phyloP scores from a whole-genome alignment of 202 grass and related monocot genomes.

The Setaria viridis region DNA sequence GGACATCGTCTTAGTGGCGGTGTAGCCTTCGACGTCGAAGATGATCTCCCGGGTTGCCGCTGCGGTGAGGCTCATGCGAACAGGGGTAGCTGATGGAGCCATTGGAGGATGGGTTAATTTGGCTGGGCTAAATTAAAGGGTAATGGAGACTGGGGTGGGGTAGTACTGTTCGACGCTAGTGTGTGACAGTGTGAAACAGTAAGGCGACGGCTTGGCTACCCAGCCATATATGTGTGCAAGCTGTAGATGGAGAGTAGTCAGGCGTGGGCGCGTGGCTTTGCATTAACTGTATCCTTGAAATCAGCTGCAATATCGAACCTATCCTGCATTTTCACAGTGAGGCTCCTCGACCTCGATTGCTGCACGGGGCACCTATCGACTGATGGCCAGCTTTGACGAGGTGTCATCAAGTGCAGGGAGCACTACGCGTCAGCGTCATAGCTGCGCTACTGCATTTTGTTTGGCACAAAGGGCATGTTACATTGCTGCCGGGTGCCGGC shows the following conservation, averaged over 20 bases:
- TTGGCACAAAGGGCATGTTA: no score
- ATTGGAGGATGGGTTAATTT: background rate
- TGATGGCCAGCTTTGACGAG: background rate
- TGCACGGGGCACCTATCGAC: background rate
- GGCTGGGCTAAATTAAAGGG: background rate
- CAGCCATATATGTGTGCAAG: background rate
- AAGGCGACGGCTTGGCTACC: no score
- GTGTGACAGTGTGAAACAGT: no score
- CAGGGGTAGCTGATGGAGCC: background rate
- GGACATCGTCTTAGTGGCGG: background rate
- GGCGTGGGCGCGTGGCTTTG: background rate
- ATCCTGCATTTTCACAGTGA: background rate
- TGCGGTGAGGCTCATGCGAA: background rate
- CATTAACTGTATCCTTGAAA: background rate
- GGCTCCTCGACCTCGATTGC: no score
- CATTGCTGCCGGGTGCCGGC: no score
- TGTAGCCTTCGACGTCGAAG: conserved; percentile 22
- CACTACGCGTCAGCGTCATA: no score
- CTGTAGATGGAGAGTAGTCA: background rate
- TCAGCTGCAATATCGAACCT: background rate
- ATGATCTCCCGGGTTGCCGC: background rate
- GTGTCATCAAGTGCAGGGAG: background rate
- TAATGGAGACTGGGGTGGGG: background rate
- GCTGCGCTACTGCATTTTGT: no score
- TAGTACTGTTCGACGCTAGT: no score